Base-by-base conservation (phyloP, 1,139 yeast genomes). In the Geotrichum siamense region DNA sequence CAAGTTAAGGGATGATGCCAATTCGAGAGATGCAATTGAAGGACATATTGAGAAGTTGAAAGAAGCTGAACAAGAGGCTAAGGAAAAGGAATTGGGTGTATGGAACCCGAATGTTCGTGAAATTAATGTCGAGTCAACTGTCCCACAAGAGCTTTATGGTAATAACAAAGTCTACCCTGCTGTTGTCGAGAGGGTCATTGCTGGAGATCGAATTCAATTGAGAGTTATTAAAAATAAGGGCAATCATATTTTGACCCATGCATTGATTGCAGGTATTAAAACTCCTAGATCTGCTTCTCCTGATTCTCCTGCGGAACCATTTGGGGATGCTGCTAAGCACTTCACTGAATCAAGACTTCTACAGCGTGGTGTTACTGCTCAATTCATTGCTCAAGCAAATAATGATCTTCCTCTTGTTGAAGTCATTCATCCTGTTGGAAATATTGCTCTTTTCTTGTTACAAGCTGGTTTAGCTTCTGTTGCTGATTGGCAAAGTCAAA, bases 401-500 rank as follows among this genome's bases (percentile, higher is more conserved):
- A 75, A 74, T 39, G 89, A 85, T 8, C 66, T 80, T 5, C 81
- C 89, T 10, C 55, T 65, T 40, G 74, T 80, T 47, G 82, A 72
- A 5, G 60, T 71, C 38, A 55, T 77, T 32, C 79, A 78, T 54
- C 89, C 86, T 44, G 82, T 84, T 10, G 87, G 94, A 5, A 82
- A 83, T 57, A 79, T 85, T 55, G 78, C 82, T 49, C 81, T 79
- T 53, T 75, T 76, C 53, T 64, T 85, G 51, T 69, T 85, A 51
- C 76, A 74, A 49, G 71, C 69, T 48, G 96, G 96, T 8, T 70
- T 78, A 35, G 94, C 82, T 6, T 79, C 78, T 53, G 76, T 84
- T 45, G 77, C 80, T 19, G 94, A 85, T 60, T 82, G 94, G 91
- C 94, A 85, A 61, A 77, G 87, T 1, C 62, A 76, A n/a, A 58